Conservation (phyloP, 805 yeast genomes). For the Tetrapisispora iriomotensis region DNA sequence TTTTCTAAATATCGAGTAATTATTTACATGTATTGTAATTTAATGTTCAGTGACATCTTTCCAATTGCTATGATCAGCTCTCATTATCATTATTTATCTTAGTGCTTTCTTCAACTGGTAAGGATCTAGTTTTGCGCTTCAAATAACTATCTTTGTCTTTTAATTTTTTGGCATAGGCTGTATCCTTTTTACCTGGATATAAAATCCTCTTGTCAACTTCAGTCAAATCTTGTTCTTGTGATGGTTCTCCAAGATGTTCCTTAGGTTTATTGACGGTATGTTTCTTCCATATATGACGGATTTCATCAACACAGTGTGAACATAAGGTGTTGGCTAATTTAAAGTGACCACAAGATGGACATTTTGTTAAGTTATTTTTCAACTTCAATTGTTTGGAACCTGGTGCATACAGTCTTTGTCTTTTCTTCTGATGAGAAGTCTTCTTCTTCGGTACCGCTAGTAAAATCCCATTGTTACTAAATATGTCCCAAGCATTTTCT, state of each 20-base stretch:
- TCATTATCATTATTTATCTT: no score
- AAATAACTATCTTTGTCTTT: constrained; percentile 48
- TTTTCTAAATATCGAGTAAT: no score
- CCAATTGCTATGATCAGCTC: no score
- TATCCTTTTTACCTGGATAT: constrained; percentile 62
- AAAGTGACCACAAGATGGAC: constrained; percentile 92
- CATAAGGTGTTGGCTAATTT: constrained; percentile 87
- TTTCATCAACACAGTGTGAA: constrained; percentile 83
- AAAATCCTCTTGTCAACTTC: constrained; percentile 53
- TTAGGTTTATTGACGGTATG: constrained; percentile 18
- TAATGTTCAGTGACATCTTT: no score
- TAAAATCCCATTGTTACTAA: constrained; percentile 42
- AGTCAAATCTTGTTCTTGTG: constrained; percentile 32
- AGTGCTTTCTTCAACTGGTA: constrained; percentile 44
- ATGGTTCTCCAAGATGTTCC: constrained; percentile 14
- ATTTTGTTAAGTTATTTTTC: constrained; percentile 67
- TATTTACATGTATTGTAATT: no score
- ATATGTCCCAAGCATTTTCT: constrained; percentile 3
- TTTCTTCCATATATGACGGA: constrained; percentile 61
- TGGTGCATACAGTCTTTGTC: constrained; percentile 74
- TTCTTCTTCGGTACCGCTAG: constrained; percentile 93
- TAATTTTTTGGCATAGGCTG: constrained; percentile 36
- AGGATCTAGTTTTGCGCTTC: constrained; percentile 42
- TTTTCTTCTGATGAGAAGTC: constrained; percentile 74
- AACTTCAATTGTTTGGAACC: constrained; percentile 74